These are phyloP conservation scores for Sarcodon sp. DNA, from an alignment of 768 basidiomycete genomes.

Conservation along the genomic window DNA sequence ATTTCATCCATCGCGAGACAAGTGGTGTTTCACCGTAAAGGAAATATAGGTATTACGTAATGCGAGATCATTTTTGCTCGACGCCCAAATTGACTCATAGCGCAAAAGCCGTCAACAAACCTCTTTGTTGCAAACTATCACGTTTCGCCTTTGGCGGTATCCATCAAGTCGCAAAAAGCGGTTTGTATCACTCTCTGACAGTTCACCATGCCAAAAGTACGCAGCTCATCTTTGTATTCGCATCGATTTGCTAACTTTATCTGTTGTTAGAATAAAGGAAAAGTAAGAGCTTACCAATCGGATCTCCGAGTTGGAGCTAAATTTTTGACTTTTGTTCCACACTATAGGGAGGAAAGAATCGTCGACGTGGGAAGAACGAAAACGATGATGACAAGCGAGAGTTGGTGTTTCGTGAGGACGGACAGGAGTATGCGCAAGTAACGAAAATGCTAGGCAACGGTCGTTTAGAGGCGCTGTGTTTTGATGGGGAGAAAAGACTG, in stretches of 20 bases:
- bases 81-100: too few species aligned
- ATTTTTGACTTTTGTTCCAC: conserved; percentile 3
- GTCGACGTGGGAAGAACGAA: conserved; percentile 99
- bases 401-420: conserved; percentile 96
- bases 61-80: too few species aligned
- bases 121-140: too few species aligned
- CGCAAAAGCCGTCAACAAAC: too few species aligned
- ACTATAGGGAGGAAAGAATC: conserved; percentile 91
- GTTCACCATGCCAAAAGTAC: conserved; percentile 37
- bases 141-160: background rate
- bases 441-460: conserved; percentile 99
- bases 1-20: too few species aligned
- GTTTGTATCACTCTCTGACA: background rate
- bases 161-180: background rate
- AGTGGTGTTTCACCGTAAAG: too few species aligned
- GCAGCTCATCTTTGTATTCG: conserved; percentile 5
- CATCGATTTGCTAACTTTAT: conserved; percentile 7
- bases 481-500: conserved; percentile 95
- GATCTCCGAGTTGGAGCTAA: background rate
- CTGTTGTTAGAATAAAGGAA: conserved; percentile 54
- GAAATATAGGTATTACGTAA: too few species aligned
- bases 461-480: conserved; percentile 90
- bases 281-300: conserved; percentile 25
- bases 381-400: conserved; percentile 99
- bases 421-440: conserved; percentile 98